Evolutionary conservation across 345 rosid species (phyloP), one percentile per base, ranked within the genome.

Genomic region (Syzygium grande): DNA sequence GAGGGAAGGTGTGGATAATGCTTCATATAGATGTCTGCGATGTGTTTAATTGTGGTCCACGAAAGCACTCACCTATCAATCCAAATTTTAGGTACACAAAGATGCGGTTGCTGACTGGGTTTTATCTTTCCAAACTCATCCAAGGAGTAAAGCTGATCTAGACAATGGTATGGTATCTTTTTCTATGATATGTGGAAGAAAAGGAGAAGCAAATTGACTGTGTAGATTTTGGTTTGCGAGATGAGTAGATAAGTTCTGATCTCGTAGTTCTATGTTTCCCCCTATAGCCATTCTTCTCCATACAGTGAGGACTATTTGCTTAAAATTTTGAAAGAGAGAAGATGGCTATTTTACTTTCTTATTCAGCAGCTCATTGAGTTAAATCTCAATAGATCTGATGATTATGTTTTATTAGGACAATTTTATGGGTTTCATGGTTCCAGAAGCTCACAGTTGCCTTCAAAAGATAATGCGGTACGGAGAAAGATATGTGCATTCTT

Each of bases 381-480:
- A 38, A 73, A 73, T 73, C 46, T 38, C 49, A 2, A 38, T 73
- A 5, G 12, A 2, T 5, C 83, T 34, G 49, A 73, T 73, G 83
- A 38, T 89, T 87, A 34, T 52, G 79, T 84, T 61, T 84, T 73
- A 92, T 89, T 91, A 97, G 99, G 98, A 84, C 93, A 96, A 88
- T 96, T 96, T 86, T 96, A 92, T 25, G 99, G 99, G 61, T 96
- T 98, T 89, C 90, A 88, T 41, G 98, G 99, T 78, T 96, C 99
- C 29, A 88, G 93, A 84, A 93, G 94, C 87, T 98, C 99, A 53
- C 95, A 95, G 91, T 93, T 93, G 91, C 92, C 93, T 80, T 84
- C 87, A 17, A 92, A 91, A 80, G 90, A 88, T 59, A 90, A 92
- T 84, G 93, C 92, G 96, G 99, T 96, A 92, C 68, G 54, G 25